Conservation (phyloP, 148 eudicot genomes). For the Heliosperma pusillum region DNA sequence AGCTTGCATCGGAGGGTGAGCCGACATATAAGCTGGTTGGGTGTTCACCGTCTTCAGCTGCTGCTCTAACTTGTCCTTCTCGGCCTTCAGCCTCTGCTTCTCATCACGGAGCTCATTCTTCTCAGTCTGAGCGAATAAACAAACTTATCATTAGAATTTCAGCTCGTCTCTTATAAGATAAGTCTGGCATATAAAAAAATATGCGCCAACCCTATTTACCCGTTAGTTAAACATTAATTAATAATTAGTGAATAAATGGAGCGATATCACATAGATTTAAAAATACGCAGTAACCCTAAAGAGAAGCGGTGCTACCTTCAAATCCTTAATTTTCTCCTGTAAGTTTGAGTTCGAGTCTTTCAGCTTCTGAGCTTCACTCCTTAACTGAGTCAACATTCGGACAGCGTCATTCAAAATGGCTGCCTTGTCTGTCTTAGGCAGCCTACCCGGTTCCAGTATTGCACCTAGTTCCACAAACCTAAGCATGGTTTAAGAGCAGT, state of each 20-base stretch:
- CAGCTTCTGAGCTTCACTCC: slow-evolving; percentile 57
- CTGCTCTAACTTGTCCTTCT: slow-evolving; percentile 69
- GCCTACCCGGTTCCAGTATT: slow-evolving; percentile 61
- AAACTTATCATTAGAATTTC: neutral
- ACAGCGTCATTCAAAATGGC: slow-evolving; percentile 66
- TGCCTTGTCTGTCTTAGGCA: slow-evolving; percentile 63
- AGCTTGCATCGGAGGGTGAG: slow-evolving; percentile 52
- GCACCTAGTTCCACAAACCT: slow-evolving; percentile 68
- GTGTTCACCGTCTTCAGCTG: slow-evolving; percentile 52
- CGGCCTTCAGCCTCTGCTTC: slow-evolving; percentile 72
- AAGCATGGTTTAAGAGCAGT: slow-evolving; percentile 13
- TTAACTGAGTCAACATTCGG: slow-evolving; percentile 59
- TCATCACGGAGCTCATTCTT: slow-evolving; percentile 75
- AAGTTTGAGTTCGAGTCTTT: slow-evolving; percentile 57
- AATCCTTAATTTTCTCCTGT: slow-evolving; percentile 67
- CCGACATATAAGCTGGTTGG: slow-evolving; percentile 51
- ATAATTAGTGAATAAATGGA: too few species aligned
- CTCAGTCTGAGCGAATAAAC: slow-evolving; percentile 37
- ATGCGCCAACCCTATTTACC: too few species aligned
- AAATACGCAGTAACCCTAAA: too few species aligned
- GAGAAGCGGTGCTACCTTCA: slow-evolving; percentile 40
- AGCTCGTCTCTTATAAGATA: too few species aligned
- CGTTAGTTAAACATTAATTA: too few species aligned
- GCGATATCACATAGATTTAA: neutral
- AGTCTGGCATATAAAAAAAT: too few species aligned